Conservation (phyloP, 345 rosid species). For the Geranium rotundifolium region DNA sequence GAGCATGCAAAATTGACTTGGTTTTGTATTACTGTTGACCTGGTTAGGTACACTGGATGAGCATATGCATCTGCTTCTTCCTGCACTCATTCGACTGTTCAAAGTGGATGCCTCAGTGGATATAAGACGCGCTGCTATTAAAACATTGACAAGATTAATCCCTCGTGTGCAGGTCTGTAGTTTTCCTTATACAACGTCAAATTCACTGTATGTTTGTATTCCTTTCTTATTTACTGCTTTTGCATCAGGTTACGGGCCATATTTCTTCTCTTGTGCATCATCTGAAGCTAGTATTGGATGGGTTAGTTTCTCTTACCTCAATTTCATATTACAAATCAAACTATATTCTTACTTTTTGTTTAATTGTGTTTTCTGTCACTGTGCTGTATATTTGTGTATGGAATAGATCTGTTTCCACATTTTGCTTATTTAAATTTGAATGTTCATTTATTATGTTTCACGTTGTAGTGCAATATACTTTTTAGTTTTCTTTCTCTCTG, state of each 20-base stretch:
- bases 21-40: not conserved
- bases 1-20: too few relatives aligned
- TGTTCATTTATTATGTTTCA: too few relatives aligned
- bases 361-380: not conserved
- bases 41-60: slow-evolving; percentile 86
- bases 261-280: slow-evolving; percentile 94
- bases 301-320: slow-evolving; percentile 47
- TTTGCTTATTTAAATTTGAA: too few relatives aligned
- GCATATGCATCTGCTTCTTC: slow-evolving; percentile 97
- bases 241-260: slow-evolving; percentile 82
- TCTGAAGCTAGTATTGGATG: slow-evolving; percentile 94
- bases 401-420: not conserved
- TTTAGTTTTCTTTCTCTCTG: too few relatives aligned
- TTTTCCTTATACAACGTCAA: slow-evolving; percentile 7
- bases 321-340: slow-evolving; percentile 1
- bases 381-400: not conserved
- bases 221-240: too few relatives aligned
- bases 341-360: not conserved
- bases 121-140: slow-evolving; percentile 74
- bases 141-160: slow-evolving; percentile 89
- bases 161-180: slow-evolving; percentile 87
- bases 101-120: slow-evolving; percentile 90
- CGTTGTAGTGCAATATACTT: too few relatives aligned
- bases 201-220: not conserved
- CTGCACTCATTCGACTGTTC: slow-evolving; percentile 85